Conservation (phyloP, 352 stramenopile genomes). For the Phytopythium aichiense region DNA sequence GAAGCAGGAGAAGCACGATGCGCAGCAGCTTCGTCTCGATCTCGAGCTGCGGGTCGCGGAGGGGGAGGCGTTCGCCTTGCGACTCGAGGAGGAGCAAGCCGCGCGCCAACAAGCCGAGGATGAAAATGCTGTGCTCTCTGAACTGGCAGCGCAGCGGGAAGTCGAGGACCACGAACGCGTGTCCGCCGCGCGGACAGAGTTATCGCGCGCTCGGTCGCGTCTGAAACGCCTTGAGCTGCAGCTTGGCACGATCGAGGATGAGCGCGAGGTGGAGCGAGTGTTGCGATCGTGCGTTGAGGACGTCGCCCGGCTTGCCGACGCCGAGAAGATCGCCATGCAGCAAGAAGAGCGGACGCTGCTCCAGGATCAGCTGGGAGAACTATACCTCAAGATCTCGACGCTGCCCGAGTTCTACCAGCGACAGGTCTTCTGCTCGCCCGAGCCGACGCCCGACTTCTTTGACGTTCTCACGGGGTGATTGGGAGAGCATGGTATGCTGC, state of each 20-base stretch:
- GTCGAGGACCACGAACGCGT: constrained; percentile 19
- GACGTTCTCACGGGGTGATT: constrained; percentile 48
- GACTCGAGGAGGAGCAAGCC: constrained; percentile 27
- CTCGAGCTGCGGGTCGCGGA: constrained; percentile 48
- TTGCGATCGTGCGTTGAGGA: constrained; percentile 52
- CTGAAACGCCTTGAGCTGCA: constrained; percentile 57
- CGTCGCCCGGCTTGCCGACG: constrained; percentile 46
- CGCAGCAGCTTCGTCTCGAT: constrained; percentile 24
- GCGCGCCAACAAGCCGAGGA: constrained; percentile 16
- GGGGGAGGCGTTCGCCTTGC: constrained; percentile 29
- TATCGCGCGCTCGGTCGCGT: constrained; percentile 26
- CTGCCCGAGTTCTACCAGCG: constrained; percentile 84
- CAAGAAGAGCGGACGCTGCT: constrained; percentile 70
- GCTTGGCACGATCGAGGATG: constrained; percentile 37
- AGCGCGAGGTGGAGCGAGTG: constrained; percentile 49
- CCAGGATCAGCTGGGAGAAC: constrained; percentile 59
- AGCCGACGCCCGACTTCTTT: constrained; percentile 75
- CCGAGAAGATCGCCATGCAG: constrained; percentile 52
- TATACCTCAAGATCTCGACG: constrained; percentile 81
- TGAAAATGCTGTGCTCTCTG: constrained; percentile 22
- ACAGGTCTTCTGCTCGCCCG: constrained; percentile 78
- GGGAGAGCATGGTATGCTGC: background rate
- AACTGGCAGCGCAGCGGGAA: constrained; percentile 24
- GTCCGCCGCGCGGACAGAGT: constrained; percentile 1
- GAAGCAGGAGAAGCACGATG: constrained; percentile 28